phyloP scores from a whole-genome alignment of 257 asterid genomes.

The Solanum raphanifolium region DNA sequence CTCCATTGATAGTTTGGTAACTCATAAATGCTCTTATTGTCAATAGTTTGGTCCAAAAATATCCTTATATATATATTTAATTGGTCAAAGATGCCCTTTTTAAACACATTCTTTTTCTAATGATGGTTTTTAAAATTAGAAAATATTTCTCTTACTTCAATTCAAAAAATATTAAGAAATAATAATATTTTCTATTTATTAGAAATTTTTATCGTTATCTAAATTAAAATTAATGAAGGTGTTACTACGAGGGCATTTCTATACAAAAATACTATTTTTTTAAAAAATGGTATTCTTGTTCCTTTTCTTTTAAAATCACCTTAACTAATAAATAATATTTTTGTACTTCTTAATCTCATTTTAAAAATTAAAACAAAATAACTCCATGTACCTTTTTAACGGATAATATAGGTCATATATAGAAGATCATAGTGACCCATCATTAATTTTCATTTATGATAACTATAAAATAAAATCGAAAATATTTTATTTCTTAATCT shows the following conservation, averaged over 20 bases:
- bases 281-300: neutral
- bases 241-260: neutral
- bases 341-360: neutral
- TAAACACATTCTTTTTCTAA: neutral
- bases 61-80: too few species aligned
- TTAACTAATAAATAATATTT: neutral
- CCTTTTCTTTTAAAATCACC: neutral
- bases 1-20: neutral
- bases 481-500: neutral
- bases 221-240: neutral
- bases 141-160: too few species aligned
- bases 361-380: neutral
- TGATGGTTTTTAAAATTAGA: neutral
- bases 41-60: neutral
- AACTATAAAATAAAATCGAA: neutral
- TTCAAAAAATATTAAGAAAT: too few species aligned
- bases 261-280: too few species aligned
- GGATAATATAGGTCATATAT: neutral
- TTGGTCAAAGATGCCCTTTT: too few species aligned
- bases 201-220: neutral
- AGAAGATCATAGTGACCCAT: neutral
- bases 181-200: too few species aligned
- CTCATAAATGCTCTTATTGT: neutral
- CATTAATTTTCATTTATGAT: neutral
- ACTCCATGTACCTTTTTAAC: neutral